phyloP scores from a whole-genome alignment of 306 rosid genomes.

The Gynostemma pentaphyllum region DNA sequence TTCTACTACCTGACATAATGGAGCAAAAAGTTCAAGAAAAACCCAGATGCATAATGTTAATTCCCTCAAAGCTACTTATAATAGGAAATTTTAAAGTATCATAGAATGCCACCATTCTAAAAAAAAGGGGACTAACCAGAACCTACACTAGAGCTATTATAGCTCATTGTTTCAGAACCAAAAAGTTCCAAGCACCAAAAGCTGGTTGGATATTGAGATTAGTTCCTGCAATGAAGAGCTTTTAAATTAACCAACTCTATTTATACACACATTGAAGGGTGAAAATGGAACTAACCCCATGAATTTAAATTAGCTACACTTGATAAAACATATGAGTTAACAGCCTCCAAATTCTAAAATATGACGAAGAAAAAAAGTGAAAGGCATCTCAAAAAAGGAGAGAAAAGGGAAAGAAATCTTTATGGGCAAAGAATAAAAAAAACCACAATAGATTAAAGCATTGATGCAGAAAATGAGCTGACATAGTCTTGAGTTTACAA shows the following conservation, averaged over 20 bases:
- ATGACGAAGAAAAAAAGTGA: slow-evolving; percentile 55
- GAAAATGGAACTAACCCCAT: slow-evolving; percentile 30
- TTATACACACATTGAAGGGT: slow-evolving; percentile 41
- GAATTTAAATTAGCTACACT: slow-evolving; percentile 18
- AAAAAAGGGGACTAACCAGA: slow-evolving; percentile 53
- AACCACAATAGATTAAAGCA: slow-evolving; percentile 26
- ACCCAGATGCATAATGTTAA: slow-evolving; percentile 15
- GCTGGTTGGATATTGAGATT: slow-evolving; percentile 20
- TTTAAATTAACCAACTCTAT: slow-evolving; percentile 34
- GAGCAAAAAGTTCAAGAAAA: slow-evolving; percentile 26
- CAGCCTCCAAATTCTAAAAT: slow-evolving; percentile 24
- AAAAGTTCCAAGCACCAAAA: slow-evolving; percentile 14
- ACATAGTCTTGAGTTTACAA: slow-evolving; percentile 31
- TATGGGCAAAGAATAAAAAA: slow-evolving; percentile 39
- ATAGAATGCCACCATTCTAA: too few species aligned
- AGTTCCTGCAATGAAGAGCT: slow-evolving; percentile 60
- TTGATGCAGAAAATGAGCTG: slow-evolving; percentile 38
- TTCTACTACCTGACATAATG: slow-evolving; percentile 56
- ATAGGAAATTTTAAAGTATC: too few species aligned
- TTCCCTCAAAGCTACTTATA: background rate
- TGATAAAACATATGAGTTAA: slow-evolving; percentile 1
- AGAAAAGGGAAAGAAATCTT: slow-evolving; percentile 34
- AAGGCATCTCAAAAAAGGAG: slow-evolving; percentile 49
- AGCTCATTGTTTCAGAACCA: slow-evolving; percentile 49
- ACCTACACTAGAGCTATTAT: slow-evolving; percentile 34